These are phyloP conservation scores for Heterococcus sp. DNA, from an alignment of 108 stramenopile species.

Conservation along the genomic window DNA sequence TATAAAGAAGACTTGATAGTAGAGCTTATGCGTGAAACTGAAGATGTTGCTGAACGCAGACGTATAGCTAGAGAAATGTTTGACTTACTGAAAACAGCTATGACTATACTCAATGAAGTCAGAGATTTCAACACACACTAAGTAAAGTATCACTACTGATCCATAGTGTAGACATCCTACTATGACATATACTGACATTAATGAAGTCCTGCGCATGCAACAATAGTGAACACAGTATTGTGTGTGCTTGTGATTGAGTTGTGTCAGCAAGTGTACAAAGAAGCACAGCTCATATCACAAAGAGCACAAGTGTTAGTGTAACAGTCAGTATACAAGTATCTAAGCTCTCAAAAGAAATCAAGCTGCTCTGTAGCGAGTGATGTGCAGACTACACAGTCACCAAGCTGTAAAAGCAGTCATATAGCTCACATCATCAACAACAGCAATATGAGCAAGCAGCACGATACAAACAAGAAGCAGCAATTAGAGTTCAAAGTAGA, in stretches of 20 bases:
- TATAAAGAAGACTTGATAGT: slow-evolving; percentile 70
- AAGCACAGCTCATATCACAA: background rate
- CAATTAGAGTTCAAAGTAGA: no score
- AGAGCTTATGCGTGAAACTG: slow-evolving; percentile 51
- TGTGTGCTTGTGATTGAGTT: background rate
- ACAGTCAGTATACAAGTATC: no score
- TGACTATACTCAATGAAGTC: slow-evolving; percentile 93
- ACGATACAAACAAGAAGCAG: no score
- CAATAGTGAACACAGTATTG: background rate
- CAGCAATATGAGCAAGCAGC: no score
- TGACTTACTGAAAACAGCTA: slow-evolving; percentile 78
- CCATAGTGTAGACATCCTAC: background rate
- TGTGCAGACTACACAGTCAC: no score
- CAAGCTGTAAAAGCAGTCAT: no score
- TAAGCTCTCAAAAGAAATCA: no score
- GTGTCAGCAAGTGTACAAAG: background rate
- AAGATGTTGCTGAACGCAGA: slow-evolving; percentile 65
- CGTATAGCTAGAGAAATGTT: slow-evolving; percentile 86
- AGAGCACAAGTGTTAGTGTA: no score
- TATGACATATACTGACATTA: background rate
- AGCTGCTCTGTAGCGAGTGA: no score
- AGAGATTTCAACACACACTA: slow-evolving; percentile 60
- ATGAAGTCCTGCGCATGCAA: background rate
- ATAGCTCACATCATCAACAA: no score
- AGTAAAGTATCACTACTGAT: background rate